Base-by-base conservation (phyloP, 2,329 filamentous ascomycete species). In the Fusarium buharicum region DNA sequence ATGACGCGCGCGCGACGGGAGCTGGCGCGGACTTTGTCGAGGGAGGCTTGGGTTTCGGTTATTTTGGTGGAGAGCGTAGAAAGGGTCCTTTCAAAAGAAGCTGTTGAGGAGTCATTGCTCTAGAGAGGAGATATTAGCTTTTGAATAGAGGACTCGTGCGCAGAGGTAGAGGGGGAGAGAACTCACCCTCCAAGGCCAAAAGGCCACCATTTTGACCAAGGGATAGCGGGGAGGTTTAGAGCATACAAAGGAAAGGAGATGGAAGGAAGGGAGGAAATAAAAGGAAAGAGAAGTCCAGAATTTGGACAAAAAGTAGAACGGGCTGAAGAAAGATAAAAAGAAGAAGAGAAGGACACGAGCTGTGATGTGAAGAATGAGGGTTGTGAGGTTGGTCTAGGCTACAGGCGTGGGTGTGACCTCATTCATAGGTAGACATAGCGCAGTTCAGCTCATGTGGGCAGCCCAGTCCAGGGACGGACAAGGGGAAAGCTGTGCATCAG, bases 71-170 rank as follows among this genome's bases (percentile, higher is more conserved):
- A 91, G 40, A 99, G 86, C 20, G 86, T 83, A 10, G 92, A 91
- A 27, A 99, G 87, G 3, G 90, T 87, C 81, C 93, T 97, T 79
- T 99, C 95, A 74, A 98, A 99, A 4, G 90, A 91, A 47, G 93
- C 93, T 22, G 95, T 90, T 66, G 93, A 96, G 73, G 86, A 90
- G 74, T 90, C 85, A 72, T 91, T 85, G 77, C 86, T 86, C 92
- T 96, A 70, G 31, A n/a, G 16, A 36, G 20, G n/a, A 30, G 10
- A 36, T 18, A 30, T 72, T 50, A 73, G 62, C 31, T 30, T 20
- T 9, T 16, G 8, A 6, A 39, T 11, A 14, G 4, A 39, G 18
- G 16, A 12, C 22, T 24, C 18, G 18, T 27, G 6, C 22, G 27
- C 30, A 6, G 12, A 31, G 9, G 20, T 28, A 7, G 20, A 16